Evolutionary conservation across 1,139 yeast genomes (phyloP).

Genomic region (Cylindricascospora bacillispora): DNA sequence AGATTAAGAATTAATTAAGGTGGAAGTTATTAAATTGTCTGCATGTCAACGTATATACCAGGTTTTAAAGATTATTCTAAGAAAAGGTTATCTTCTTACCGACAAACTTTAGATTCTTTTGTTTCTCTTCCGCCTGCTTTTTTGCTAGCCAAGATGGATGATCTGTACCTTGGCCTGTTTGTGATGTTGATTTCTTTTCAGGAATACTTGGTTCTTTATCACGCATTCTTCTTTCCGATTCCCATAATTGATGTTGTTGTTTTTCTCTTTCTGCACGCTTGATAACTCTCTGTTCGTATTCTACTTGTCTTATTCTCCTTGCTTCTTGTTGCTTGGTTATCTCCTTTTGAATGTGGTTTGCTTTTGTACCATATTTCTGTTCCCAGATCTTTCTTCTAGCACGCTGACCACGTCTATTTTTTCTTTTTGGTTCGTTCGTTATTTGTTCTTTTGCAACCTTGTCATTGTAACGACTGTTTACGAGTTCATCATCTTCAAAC

Average conservation of each 20-base stretch:
- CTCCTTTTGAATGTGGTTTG: constrained; percentile 71
- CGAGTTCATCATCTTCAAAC: constrained; percentile 29
- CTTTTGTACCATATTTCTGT: constrained; percentile 66
- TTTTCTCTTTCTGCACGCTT: constrained; percentile 48
- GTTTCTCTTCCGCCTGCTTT: constrained; percentile 52
- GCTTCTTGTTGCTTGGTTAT: constrained; percentile 40
- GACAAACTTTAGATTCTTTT: constrained; percentile 51
- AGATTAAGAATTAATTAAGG: no score
- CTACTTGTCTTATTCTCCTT: constrained; percentile 45
- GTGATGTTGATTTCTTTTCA: constrained; percentile 5
- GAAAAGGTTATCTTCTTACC: constrained; percentile 76
- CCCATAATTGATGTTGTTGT: constrained; percentile 20
- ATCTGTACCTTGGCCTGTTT: constrained; percentile 26
- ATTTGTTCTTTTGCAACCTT: constrained; percentile 42
- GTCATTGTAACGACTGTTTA: constrained; percentile 32
- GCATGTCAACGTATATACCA: no score
- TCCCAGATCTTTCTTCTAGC: constrained; percentile 98
- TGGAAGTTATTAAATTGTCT: no score
- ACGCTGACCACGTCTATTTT: constrained; percentile 91
- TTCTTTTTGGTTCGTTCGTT: constrained; percentile 34
- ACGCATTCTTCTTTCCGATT: constrained; percentile 26
- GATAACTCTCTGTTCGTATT: constrained; percentile 60
- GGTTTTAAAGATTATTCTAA: no score
- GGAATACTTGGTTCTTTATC: constrained; percentile 13
- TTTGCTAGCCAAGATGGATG: constrained; percentile 98